Evolutionary conservation across 306 rosid species (phyloP).

Genomic region (Vigna reflexopilosa): DNA sequence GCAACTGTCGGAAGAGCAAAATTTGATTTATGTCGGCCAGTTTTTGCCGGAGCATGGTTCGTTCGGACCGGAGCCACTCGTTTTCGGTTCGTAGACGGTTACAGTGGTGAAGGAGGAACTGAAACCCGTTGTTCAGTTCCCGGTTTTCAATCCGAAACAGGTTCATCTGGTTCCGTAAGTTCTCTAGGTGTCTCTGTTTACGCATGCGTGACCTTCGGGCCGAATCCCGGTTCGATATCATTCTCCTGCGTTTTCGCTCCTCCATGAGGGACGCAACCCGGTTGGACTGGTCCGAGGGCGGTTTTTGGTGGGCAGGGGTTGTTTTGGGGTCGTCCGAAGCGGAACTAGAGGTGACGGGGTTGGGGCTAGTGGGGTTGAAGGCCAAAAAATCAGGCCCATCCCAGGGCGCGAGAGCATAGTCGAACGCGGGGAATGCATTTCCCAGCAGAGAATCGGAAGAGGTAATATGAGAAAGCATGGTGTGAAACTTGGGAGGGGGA

Average conservation of each 20-base stretch:
- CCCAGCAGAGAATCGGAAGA: slow-evolving; percentile 50
- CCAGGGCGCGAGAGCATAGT: slow-evolving; percentile 60
- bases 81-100: slow-evolving; percentile 62
- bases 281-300: slow-evolving; percentile 29
- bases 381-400: slow-evolving; percentile 48
- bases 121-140: slow-evolving; percentile 67
- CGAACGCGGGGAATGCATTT: slow-evolving; percentile 56
- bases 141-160: slow-evolving; percentile 69
- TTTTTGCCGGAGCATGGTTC: slow-evolving; percentile 57
- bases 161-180: slow-evolving; percentile 78
- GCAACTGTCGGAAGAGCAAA: slow-evolving; percentile 66
- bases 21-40: slow-evolving; percentile 55
- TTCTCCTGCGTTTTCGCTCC: slow-evolving; percentile 77
- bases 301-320: slow-evolving; percentile 37
- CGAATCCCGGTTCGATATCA: slow-evolving; percentile 93
- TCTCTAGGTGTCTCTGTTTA: slow-evolving; percentile 84
- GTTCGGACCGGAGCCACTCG: slow-evolving; percentile 65
- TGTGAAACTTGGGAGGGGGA: slow-evolving; percentile 37
- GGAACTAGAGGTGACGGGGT: slow-evolving; percentile 47
- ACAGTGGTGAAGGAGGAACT: slow-evolving; percentile 48
- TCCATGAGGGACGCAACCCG: slow-evolving; percentile 41
- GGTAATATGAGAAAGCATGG: slow-evolving; percentile 68
- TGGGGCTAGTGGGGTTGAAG: slow-evolving; percentile 43
- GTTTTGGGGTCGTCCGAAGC: slow-evolving; percentile 57
- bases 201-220: slow-evolving; percentile 95